Conservation (phyloP, 2,329 filamentous ascomycete species). For the Rhinocladiella similis region DNA sequence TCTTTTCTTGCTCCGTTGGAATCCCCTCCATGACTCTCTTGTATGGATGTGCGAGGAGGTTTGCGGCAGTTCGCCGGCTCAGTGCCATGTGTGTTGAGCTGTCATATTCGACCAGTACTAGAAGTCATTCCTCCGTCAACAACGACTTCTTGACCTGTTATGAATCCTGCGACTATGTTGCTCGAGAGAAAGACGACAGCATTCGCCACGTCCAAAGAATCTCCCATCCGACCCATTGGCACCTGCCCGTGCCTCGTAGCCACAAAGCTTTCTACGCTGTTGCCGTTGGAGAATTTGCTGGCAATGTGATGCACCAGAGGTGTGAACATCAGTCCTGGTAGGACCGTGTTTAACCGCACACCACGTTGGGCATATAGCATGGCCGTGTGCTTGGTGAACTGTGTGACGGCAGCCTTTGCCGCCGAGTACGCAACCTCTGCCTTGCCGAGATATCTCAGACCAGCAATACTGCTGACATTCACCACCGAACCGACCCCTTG, state of each 20-base stretch:
- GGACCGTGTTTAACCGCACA: constrained; percentile 56
- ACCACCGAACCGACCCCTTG: constrained; percentile 48
- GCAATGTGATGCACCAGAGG: constrained; percentile 50
- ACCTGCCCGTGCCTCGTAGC: constrained; percentile 52
- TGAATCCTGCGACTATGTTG: constrained; percentile 33
- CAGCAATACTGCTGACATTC: constrained; percentile 55
- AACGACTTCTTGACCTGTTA: constrained; percentile 37
- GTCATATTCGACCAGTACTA: constrained; percentile 21
- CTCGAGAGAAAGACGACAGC: constrained; percentile 34
- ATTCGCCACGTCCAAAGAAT: constrained; percentile 37
- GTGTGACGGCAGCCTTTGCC: constrained; percentile 53
- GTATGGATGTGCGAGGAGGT: too few species aligned
- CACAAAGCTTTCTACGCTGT: constrained; percentile 50
- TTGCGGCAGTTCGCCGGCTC: too few species aligned
- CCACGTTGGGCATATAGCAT: constrained; percentile 42
- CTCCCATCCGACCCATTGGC: constrained; percentile 37
- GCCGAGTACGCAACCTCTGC: constrained; percentile 57
- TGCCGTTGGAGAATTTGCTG: constrained; percentile 44
- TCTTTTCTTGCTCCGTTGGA: too few species aligned
- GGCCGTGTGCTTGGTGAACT: constrained; percentile 52
- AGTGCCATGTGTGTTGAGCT: not conserved
- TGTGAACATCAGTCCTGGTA: constrained; percentile 59
- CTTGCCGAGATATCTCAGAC: constrained; percentile 52
- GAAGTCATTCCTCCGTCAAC: constrained; percentile 39
- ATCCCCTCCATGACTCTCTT: too few species aligned